A percentile compares a stretch with the other conserved stretches of the same genome.
phyloP scores from a whole-genome alignment of 2,329 filamentous ascomycete species.

The Neofusicoccum cordaticola region DNA sequence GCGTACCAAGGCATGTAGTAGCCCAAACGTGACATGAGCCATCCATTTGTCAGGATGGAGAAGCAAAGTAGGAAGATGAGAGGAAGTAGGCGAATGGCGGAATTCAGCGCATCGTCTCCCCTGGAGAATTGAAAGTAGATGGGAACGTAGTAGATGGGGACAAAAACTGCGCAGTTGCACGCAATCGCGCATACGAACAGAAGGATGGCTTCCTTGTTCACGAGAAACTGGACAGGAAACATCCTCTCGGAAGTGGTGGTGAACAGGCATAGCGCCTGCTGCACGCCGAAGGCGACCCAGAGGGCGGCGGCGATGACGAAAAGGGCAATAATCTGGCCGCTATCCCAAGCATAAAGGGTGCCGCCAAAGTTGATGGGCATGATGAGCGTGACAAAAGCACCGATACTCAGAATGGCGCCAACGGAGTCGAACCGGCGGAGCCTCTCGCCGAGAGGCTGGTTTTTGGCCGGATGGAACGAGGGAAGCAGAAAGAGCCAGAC shows the following conservation, averaged over 20 bases:
- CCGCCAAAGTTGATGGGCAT: slow-evolving; percentile 55
- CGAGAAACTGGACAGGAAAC: slow-evolving; percentile 51
- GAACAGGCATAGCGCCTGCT: slow-evolving; percentile 46
- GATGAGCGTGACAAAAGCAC: slow-evolving; percentile 40
- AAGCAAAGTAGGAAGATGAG: slow-evolving; percentile 23
- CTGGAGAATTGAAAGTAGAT: slow-evolving; percentile 29
- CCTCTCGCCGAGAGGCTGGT: background rate
- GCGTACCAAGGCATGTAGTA: slow-evolving; percentile 28
- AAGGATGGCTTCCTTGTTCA: slow-evolving; percentile 24
- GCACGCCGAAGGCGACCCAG: slow-evolving; percentile 42
- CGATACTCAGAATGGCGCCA: slow-evolving; percentile 46
- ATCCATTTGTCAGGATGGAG: slow-evolving; percentile 22
- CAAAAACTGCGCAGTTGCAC: background rate
- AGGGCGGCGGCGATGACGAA: slow-evolving; percentile 46
- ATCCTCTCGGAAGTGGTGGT: slow-evolving; percentile 46
- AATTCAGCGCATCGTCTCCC: slow-evolving; percentile 22
- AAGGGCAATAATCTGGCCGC: slow-evolving; percentile 43
- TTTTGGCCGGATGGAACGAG: background rate
- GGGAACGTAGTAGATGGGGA: slow-evolving; percentile 27
- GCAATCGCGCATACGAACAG: slow-evolving; percentile 43
- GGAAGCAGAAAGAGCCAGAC: slow-evolving; percentile 31
- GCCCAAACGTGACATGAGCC: slow-evolving; percentile 21
- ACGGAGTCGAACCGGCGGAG: slow-evolving; percentile 27
- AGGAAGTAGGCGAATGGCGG: slow-evolving; percentile 27
- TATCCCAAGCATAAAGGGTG: slow-evolving; percentile 47